Conservation (phyloP, 2,329 filamentous ascomycete genomes). For the Coniosporium tulheliwenetii region DNA sequence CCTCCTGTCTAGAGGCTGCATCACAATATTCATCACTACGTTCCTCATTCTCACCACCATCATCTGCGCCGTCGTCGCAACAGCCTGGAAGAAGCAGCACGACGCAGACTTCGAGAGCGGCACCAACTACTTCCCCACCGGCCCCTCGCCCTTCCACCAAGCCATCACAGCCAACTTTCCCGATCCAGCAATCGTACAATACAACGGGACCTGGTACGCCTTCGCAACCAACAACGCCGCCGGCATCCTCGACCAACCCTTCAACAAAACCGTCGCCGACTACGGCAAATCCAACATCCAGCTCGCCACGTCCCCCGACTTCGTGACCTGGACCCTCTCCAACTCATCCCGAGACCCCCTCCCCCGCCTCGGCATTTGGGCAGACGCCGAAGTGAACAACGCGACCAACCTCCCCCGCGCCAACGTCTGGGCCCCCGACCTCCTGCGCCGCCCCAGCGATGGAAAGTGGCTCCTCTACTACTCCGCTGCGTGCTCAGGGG, state of each 20-base stretch:
- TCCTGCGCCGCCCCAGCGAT: conserved; percentile 12
- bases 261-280: conserved; percentile 22
- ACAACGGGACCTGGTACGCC: conserved; percentile 38
- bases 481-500: conserved; percentile 6
- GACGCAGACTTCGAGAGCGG: too few relatives aligned
- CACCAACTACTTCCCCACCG: too few relatives aligned
- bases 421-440: conserved; percentile 15
- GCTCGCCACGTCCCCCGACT: conserved; percentile 33
- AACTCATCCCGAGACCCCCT: conserved; percentile 37
- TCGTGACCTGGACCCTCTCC: conserved; percentile 26
- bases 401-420: conserved; percentile 8
- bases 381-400: conserved; percentile 5
- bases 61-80: too few relatives aligned
- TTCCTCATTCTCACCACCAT: too few relatives aligned
- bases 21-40: too few relatives aligned
- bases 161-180: background rate
- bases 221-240: conserved; percentile 30
- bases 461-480: conserved; percentile 18
- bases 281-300: conserved; percentile 32
- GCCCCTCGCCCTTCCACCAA: background rate
- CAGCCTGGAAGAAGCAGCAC: too few relatives aligned
- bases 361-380: conserved; percentile 38
- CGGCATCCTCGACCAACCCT: too few relatives aligned
- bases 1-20: background rate
- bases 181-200: conserved; percentile 37